Base-by-base conservation (phyloP, 2,329 filamentous ascomycete species). In the Phaeophleospora eucalypticola region DNA sequence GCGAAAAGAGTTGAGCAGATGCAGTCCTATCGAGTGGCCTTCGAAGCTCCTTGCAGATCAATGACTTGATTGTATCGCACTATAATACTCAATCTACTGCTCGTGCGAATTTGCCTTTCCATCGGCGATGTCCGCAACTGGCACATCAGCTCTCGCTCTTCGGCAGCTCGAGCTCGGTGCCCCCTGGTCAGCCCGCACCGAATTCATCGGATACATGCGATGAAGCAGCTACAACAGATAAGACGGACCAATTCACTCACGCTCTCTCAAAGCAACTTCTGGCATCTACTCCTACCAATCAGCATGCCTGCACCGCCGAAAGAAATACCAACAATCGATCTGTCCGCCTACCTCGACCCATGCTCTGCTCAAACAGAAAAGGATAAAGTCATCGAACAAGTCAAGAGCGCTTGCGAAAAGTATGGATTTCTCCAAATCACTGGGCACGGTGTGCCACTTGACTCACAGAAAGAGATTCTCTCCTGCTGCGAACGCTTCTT, bases 351-450 rank as follows among this genome's bases (percentile, higher is more conserved):
- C 49, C 53, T 71, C 10, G 41, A 58, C 19, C 36, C 46, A 15
- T 32, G 47, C 3, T 44, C 63, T 58, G 36, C 54, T 15, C 16
- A 16, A n/a, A 59, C 43, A 21, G 54, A 20, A 51, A 66, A 71
- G 50, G 65, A 66, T 2, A 61, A 70, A 49, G 66, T 69, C 4
- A 63, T 76, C 15, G 67, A 72, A 56, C 4, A 65, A 65, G 50
- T 72, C 62, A 65, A 61, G 63, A 39, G 56, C 60, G 69, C 69
- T 3, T 72, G 69, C 54, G 52, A 53, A 14, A 54, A 63, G 36
- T 68, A 67, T 43, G 70, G 69, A 45, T 72, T 72, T 59, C 70
- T 73, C 57, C 71, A 72, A 51, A 64, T 72, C 2, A 67, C 59
- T 27, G 66, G 65, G 4, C 70, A 72, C 52, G 69, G 67, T 10